Evolutionary conservation across 2,329 filamentous ascomycete genomes (phyloP), one percentile per base, ranked within the genome.

Genomic region (Trichoderma harzianum): DNA sequence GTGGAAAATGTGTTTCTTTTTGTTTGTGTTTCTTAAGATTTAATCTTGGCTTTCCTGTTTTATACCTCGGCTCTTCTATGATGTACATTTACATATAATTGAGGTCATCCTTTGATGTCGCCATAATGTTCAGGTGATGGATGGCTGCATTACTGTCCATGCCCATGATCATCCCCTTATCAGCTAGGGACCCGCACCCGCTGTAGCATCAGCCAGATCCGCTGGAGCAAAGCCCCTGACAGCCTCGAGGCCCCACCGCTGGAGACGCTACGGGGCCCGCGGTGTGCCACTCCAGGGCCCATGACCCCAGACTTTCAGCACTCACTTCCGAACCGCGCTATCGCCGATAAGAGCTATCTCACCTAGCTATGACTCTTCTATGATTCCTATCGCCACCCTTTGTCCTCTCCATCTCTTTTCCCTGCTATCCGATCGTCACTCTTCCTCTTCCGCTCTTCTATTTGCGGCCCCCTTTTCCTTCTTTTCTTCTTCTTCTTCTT

Each of bases 261-360:
- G 7, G 43, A n/a, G 66, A 39, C 66, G 36, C 66, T 69, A 69
- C 65, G 65, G 64, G 34, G 34, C 4, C 18, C 47, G 63, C 55
- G 36, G 16, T 18, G 32, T 26, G 30, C 53, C 65, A 58, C 24
- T 30, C 16, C 39, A 28, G 55, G 36, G 32, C 7, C 53, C 32
- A 30, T 68, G 18, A 34, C 65, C 65, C 65, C 65, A 47, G 65
- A 68, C 65, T 68, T 58, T 47, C 21, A 21, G 26, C 60, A 21
- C 60, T 26, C 58, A 47, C 12, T 43, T 64, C 61, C 26, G 62
- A 24, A 10, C 10, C 43, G 43, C 65, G 65, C 65, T 68, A 68
- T 68, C 65, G 26, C 53, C 34, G 65, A 68, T 68, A 67, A 67
- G 64, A 67, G 64, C 64, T 67, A 24, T 67, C 30, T 66, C 30